Evolutionary conservation across 2,329 filamentous ascomycete genomes (phyloP).

Genomic region (Claviceps sorghi): DNA sequence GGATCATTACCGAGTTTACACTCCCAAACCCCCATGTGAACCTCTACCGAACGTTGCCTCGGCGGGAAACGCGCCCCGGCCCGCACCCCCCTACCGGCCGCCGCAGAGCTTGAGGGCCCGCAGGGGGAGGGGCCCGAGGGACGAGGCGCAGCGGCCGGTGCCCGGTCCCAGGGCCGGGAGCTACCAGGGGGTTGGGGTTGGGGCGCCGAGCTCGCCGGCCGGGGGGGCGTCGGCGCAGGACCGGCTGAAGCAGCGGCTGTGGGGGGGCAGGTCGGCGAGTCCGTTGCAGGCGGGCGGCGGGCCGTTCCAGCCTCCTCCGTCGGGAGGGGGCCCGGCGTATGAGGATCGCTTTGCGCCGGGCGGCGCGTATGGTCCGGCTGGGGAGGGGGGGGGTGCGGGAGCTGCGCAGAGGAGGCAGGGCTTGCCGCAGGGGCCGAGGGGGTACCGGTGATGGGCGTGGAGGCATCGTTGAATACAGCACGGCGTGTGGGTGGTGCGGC

Average conservation of each 20-base stretch:
- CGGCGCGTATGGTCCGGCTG: conserved; percentile 26
- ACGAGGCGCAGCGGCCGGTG: conserved; percentile 24
- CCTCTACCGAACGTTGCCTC: too few relatives aligned
- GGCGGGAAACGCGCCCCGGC: too few relatives aligned
- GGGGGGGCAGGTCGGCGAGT: conserved; percentile 47
- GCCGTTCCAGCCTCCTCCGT: conserved; percentile 32
- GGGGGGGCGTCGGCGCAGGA: conserved; percentile 56
- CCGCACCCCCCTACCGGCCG: too few relatives aligned
- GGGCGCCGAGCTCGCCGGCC: background rate
- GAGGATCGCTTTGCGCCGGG: conserved; percentile 32
- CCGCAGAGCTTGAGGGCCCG: conserved; percentile 64
- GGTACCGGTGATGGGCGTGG: conserved; percentile 16
- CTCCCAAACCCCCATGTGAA: too few relatives aligned
- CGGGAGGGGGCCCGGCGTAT: conserved; percentile 17
- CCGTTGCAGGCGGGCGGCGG: conserved; percentile 29
- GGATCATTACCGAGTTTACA: too few relatives aligned
- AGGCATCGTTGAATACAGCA: background rate
- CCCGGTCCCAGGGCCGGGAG: conserved; percentile 62
- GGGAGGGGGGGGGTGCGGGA: conserved; percentile 22
- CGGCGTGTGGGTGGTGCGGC: too few relatives aligned
- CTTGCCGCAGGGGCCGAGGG: conserved; percentile 31
- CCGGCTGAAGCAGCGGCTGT: conserved; percentile 64
- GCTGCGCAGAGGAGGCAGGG: conserved; percentile 23
- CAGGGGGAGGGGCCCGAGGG: conserved; percentile 52
- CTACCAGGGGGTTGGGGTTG: conserved; percentile 41